phyloP scores from a whole-genome alignment of 371 early-diverging fungal genomes.

The Dichotomocladium elegans region DNA sequence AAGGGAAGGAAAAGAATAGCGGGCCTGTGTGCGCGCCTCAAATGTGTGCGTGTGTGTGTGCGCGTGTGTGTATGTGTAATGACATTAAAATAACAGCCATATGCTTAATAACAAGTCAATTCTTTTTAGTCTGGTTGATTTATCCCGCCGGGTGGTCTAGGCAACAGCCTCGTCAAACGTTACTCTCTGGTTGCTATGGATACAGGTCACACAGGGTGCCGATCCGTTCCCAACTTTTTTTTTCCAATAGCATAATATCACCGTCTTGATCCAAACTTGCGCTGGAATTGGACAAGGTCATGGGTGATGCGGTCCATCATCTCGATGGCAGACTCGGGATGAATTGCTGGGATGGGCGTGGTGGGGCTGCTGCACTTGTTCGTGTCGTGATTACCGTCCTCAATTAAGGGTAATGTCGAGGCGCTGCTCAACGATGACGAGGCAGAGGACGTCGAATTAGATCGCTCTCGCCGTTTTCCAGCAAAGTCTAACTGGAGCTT shows the following conservation, averaged over 20 bases:
- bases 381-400: constrained; percentile 9
- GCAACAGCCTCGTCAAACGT: too few species aligned
- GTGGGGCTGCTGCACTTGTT: constrained; percentile 11
- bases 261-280: constrained; percentile 28
- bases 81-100: too few species aligned
- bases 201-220: too few species aligned
- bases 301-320: constrained; percentile 37
- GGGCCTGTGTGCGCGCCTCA: background rate
- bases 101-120: too few species aligned
- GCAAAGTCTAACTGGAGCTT: constrained; percentile 47
- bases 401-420: constrained; percentile 34
- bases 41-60: constrained; percentile 1
- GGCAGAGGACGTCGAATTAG: constrained; percentile 14
- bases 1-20: background rate
- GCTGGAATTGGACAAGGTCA: constrained; percentile 40
- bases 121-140: too few species aligned
- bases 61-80: background rate
- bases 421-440: constrained; percentile 33
- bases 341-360: constrained; percentile 12
- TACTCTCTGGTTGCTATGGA: too few species aligned
- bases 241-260: too few species aligned
- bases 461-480: constrained; percentile 14
- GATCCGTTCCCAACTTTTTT: too few species aligned
- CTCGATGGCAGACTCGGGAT: constrained; percentile 28
- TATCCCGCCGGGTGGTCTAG: too few species aligned